Evolutionary conservation across 352 stramenopile species (phyloP).

Genomic region (Lagenidium giganteum): DNA sequence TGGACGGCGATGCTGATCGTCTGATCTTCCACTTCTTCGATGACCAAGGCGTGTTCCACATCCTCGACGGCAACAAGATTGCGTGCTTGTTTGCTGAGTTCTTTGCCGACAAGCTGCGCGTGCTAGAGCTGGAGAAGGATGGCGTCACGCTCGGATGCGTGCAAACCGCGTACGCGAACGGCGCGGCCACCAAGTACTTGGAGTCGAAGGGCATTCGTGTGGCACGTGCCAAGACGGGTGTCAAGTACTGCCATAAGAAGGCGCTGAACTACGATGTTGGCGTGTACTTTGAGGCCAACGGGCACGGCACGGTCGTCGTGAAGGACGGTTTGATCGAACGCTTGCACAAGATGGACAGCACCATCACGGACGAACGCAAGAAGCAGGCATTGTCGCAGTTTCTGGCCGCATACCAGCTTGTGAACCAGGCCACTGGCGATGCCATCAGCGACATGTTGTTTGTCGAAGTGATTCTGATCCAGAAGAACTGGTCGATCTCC

Average conservation of each 20-base stretch:
- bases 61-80: slow-evolving; percentile 99
- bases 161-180: slow-evolving; percentile 99
- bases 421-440: slow-evolving; percentile 98
- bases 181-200: slow-evolving; percentile 89
- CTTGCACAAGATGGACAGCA: slow-evolving; percentile 77
- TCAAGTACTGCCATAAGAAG: slow-evolving; percentile 98
- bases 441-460: slow-evolving; percentile 96
- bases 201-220: slow-evolving; percentile 70
- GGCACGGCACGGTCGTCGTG: slow-evolving; percentile 98
- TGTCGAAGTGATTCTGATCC: slow-evolving; percentile 92
- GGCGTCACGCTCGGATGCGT: slow-evolving; percentile 92
- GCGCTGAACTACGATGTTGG: slow-evolving; percentile 96
- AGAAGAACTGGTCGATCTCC: slow-evolving; percentile 84
- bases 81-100: slow-evolving; percentile 94
- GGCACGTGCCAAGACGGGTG: slow-evolving; percentile 93
- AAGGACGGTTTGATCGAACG: slow-evolving; percentile 83
- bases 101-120: slow-evolving; percentile 87
- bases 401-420: slow-evolving; percentile 82
- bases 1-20: slow-evolving; percentile 98
- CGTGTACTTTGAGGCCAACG: slow-evolving; percentile 99
- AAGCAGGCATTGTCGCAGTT: slow-evolving; percentile 82
- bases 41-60: slow-evolving; percentile 55
- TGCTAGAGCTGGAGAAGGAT: slow-evolving; percentile 65
- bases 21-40: slow-evolving; percentile 97
- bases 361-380: slow-evolving; percentile 69